Evolutionary conservation across 2,329 filamentous ascomycete species (phyloP).

Genomic region (Lomentospora prolificans): DNA sequence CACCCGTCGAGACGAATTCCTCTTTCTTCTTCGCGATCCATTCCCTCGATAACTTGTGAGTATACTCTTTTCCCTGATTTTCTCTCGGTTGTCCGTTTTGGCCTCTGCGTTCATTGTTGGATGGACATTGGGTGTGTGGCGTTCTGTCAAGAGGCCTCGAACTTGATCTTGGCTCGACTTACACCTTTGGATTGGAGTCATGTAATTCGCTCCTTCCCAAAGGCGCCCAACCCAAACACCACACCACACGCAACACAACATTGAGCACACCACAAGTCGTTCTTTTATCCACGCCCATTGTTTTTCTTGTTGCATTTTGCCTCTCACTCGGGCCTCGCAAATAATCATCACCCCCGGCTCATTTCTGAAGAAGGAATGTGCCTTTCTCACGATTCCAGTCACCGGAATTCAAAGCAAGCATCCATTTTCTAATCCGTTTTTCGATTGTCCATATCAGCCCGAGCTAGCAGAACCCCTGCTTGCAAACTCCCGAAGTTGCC

Average conservation of each 20-base stretch:
- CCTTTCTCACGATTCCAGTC: too few species aligned
- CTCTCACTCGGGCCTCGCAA: too few species aligned
- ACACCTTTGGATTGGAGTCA: neutral
- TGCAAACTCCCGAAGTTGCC: too few species aligned
- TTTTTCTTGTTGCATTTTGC: neutral
- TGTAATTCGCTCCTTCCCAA: neutral
- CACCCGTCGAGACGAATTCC: neutral
- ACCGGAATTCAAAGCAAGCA: too few species aligned
- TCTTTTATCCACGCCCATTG: neutral
- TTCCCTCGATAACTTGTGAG: neutral
- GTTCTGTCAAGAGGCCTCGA: neutral
- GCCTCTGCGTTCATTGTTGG: too few species aligned
- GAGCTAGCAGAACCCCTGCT: too few species aligned
- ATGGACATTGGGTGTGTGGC: neutral
- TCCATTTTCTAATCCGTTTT: too few species aligned
- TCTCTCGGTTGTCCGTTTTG: too few species aligned
- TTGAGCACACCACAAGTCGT: neutral
- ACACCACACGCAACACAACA: neutral
- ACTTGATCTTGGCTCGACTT: neutral
- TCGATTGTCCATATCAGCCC: too few species aligned
- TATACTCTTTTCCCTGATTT: neutral
- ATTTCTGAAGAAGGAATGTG: too few species aligned
- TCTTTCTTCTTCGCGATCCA: too few species aligned
- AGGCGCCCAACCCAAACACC: slow-evolving; percentile 1
- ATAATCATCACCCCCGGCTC: too few species aligned